A percentile compares a stretch with the other conserved stretches of the same genome.
Evolutionary conservation across 1,139 yeast genomes (phyloP).

Genomic region (Saccharomyces hybrid): DNA sequence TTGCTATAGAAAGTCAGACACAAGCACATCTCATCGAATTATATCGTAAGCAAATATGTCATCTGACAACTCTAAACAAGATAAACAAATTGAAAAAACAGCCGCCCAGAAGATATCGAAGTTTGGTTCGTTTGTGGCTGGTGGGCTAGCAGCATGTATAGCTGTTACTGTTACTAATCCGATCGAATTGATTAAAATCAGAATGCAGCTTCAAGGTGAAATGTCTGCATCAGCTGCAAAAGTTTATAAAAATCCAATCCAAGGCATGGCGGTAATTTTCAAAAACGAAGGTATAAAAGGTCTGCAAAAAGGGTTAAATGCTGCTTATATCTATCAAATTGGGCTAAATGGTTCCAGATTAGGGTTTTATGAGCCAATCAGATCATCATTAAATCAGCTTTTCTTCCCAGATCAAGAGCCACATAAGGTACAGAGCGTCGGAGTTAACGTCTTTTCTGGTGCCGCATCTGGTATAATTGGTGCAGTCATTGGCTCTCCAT

Average conservation of each 20-base stretch:
- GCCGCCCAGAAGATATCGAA: constrained; percentile 50
- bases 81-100: constrained; percentile 24
- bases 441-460: constrained; percentile 73
- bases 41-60: not conserved
- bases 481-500: constrained; percentile 83
- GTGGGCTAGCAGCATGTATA: constrained; percentile 94
- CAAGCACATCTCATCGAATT: not conserved
- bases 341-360: constrained; percentile 89
- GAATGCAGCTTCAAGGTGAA: constrained; percentile 97
- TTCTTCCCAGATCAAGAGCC: constrained; percentile 48
- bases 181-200: constrained; percentile 82
- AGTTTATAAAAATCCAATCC: constrained; percentile 73
- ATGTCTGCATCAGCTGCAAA: constrained; percentile 49
- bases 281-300: constrained; percentile 81
- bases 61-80: constrained; percentile 5
- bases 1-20: not conserved
- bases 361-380: constrained; percentile 85
- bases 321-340: constrained; percentile 81
- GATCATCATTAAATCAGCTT: constrained; percentile 49
- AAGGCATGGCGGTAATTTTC: constrained; percentile 69
- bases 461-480: constrained; percentile 83
- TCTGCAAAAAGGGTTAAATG: constrained; percentile 74
- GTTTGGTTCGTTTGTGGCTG: constrained; percentile 81
- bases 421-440: constrained; percentile 48
- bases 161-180: constrained; percentile 97